These are phyloP conservation scores for Sporisorium exsertum DNA, from an alignment of 1,284 basidiomycete genomes.

Conservation along the genomic window DNA sequence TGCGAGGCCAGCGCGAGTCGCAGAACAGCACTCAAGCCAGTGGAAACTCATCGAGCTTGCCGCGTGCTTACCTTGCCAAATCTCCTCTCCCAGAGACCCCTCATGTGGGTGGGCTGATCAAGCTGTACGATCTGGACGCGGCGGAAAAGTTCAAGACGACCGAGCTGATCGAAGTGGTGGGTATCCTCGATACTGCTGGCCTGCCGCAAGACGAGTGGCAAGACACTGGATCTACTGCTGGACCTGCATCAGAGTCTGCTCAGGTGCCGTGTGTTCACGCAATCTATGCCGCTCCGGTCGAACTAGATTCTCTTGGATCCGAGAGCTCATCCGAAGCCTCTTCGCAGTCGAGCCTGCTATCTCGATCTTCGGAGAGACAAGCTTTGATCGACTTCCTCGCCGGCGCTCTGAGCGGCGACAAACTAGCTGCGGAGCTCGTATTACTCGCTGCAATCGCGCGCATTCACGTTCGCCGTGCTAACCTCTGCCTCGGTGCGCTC, in stretches of 20 bases:
- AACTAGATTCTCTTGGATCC: slow-evolving; percentile 21
- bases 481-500: slow-evolving; percentile 77
- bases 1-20: slow-evolving; percentile 7
- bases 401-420: slow-evolving; percentile 50
- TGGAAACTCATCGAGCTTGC: slow-evolving; percentile 15
- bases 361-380: slow-evolving; percentile 13
- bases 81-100: slow-evolving; percentile 29
- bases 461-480: slow-evolving; percentile 78
- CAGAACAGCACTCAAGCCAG: slow-evolving; percentile 3
- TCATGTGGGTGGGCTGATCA: slow-evolving; percentile 45
- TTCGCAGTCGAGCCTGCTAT: slow-evolving; percentile 17
- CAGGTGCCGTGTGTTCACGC: slow-evolving; percentile 58
- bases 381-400: slow-evolving; percentile 53
- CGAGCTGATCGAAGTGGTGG: slow-evolving; percentile 63
- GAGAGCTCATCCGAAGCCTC: neutral
- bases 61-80: slow-evolving; percentile 33
- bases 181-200: slow-evolving; percentile 53
- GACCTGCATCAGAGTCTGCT: slow-evolving; percentile 10
- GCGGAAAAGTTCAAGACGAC: slow-evolving; percentile 63
- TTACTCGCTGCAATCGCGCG: slow-evolving; percentile 77
- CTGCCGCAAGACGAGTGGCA: slow-evolving; percentile 53
- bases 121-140: slow-evolving; percentile 59
- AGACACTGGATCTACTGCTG: slow-evolving; percentile 31
- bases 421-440: slow-evolving; percentile 79
- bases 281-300: slow-evolving; percentile 36